A percentile compares a stretch with the other conserved stretches of the same genome.
Evolutionary conservation across 148 eudicot genomes (phyloP).

Genomic region (Suaeda aralocaspica): DNA sequence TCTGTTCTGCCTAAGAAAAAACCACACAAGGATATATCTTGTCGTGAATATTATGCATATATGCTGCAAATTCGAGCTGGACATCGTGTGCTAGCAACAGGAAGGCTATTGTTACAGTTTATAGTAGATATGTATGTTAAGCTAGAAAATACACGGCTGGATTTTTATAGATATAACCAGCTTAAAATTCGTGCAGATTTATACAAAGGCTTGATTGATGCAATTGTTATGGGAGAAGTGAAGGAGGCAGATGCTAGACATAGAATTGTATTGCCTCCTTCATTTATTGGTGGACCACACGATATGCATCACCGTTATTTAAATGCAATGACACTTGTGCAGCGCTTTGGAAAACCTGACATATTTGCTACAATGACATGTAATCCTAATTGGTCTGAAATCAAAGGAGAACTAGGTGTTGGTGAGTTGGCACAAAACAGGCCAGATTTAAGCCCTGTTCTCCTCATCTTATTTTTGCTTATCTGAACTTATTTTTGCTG

Average conservation of each 20-base stretch:
- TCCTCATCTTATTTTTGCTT: too few relatives aligned
- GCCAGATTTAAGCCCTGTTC: too few relatives aligned
- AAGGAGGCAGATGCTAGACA: not conserved
- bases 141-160: not conserved
- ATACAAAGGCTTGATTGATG: conserved; percentile 3
- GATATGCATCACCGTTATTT: conserved; percentile 8
- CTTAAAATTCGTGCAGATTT: not conserved
- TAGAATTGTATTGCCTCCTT: not conserved
- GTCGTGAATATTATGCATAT: not conserved
- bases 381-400: conserved; percentile 12
- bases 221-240: not conserved
- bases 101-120: not conserved
- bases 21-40: not conserved
- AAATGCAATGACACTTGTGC: conserved; percentile 9
- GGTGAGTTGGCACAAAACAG: not conserved
- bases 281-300: conserved; percentile 4
- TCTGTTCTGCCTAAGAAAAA: not conserved
- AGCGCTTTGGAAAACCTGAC: conserved; percentile 13
- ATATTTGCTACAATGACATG: conserved; percentile 17
- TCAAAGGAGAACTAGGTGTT: not conserved
- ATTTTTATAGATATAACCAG: not conserved
- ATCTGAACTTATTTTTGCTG: too few relatives aligned
- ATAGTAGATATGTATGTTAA: conserved; percentile 11
- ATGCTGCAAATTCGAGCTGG: not conserved
- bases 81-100: not conserved